phyloP scores from a whole-genome alignment of 768 basidiomycete genomes.

The Vararia minispora region DNA sequence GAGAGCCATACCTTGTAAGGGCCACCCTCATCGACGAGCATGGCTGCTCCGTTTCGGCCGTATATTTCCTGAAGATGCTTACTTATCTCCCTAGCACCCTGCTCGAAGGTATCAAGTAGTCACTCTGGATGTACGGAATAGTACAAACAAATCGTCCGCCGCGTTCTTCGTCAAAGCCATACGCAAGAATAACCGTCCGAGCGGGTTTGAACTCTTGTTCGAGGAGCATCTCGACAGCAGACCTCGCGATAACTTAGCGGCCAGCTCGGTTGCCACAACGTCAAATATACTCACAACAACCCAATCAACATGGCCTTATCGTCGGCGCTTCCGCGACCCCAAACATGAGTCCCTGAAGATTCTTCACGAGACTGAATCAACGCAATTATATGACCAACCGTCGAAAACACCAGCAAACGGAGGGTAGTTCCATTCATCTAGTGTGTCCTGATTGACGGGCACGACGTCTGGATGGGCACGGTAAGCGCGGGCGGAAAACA shows the following conservation, averaged over 20 bases:
- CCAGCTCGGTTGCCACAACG: background rate
- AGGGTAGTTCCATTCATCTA: constrained; percentile 46
- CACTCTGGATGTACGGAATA: no score
- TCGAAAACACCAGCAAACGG: constrained; percentile 56
- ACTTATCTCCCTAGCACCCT: constrained; percentile 35
- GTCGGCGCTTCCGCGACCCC: constrained; percentile 25
- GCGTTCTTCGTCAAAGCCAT: constrained; percentile 42
- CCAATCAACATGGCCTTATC: constrained; percentile 25
- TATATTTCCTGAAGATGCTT: constrained; percentile 28
- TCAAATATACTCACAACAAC: constrained; percentile 17
- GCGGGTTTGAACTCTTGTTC: constrained; percentile 34
- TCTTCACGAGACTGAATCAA: background rate
- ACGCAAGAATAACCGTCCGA: constrained; percentile 29
- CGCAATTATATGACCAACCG: constrained; percentile 23
- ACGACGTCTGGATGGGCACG: constrained; percentile 68
- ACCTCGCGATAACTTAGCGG: constrained; percentile 12
- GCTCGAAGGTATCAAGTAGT: background rate
- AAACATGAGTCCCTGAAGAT: constrained; percentile 24
- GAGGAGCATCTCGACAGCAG: constrained; percentile 35
- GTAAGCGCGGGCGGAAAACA: no score
- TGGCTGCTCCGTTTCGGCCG: constrained; percentile 36
- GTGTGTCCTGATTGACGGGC: constrained; percentile 46
- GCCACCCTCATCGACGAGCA: constrained; percentile 54
- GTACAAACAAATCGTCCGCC: constrained; percentile 18
- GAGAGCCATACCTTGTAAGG: background rate